Percentiles rank a stretch among this genome's conserved stretches.
phyloP scores from a whole-genome alignment of 139 green algal species.

The Picochlorum sp. region DNA sequence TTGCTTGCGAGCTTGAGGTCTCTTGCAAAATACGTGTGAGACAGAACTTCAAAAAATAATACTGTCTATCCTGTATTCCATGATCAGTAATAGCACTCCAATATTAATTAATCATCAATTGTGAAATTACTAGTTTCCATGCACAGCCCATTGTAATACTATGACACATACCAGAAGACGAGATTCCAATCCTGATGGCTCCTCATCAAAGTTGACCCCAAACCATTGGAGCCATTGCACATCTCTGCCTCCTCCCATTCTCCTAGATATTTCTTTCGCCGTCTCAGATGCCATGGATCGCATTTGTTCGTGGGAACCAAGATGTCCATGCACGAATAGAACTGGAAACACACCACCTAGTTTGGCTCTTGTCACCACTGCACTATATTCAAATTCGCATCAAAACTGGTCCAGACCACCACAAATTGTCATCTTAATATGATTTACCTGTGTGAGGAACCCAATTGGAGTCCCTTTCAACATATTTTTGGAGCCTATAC shows the following conservation, averaged over 20 bases:
- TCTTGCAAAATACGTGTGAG: neutral
- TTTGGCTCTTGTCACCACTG: too few species aligned
- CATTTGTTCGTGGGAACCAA: conserved; percentile 16
- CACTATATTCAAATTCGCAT: neutral
- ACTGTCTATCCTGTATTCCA: neutral
- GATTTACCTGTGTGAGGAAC: neutral
- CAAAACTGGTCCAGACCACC: neutral
- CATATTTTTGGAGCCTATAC: conserved; percentile 13
- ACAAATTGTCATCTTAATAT: neutral
- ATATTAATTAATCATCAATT: too few species aligned
- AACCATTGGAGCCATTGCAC: neutral
- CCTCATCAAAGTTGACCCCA: neutral
- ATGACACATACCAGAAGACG: neutral
- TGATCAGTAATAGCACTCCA: neutral
- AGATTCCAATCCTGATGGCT: conserved; percentile 7
- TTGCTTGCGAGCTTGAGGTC: neutral
- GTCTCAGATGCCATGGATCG: conserved; percentile 17
- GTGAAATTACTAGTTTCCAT: too few species aligned
- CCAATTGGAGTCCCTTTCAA: neutral
- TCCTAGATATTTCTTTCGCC: conserved; percentile 1
- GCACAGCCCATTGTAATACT: neutral
- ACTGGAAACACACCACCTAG: conserved; percentile 1
- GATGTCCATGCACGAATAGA: conserved; percentile 27
- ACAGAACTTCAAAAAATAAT: neutral
- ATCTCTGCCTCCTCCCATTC: neutral